phyloP scores from a whole-genome alignment of 345 rosid genomes.

The Rhizophora mangle region DNA sequence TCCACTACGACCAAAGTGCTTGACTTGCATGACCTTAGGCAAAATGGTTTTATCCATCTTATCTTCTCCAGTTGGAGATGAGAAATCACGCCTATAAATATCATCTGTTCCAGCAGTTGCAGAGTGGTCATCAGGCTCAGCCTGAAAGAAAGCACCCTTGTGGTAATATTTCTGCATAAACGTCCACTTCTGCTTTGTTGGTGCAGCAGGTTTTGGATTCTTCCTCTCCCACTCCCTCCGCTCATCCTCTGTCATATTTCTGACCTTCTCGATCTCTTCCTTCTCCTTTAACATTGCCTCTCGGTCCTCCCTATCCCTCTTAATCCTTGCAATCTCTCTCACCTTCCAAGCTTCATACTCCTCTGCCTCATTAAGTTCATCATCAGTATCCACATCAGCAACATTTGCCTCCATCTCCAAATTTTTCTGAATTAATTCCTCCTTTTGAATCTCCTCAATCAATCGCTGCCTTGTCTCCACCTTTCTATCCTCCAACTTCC shows the following conservation, averaged over 20 bases:
- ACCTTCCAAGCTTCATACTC: slow-evolving; percentile 79
- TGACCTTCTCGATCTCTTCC: slow-evolving; percentile 71
- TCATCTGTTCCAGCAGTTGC: slow-evolving; percentile 45
- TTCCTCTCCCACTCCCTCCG: slow-evolving; percentile 83
- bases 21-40: slow-evolving; percentile 79
- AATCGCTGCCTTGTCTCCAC: slow-evolving; percentile 61
- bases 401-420: slow-evolving; percentile 51
- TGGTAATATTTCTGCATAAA: slow-evolving; percentile 79
- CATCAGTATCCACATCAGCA: slow-evolving; percentile 79
- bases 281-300: slow-evolving; percentile 70
- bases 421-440: slow-evolving; percentile 59
- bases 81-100: slow-evolving; percentile 58
- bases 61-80: slow-evolving; percentile 80
- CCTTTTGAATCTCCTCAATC: slow-evolving; percentile 69
- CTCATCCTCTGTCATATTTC: slow-evolving; percentile 83
- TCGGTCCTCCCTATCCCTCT: slow-evolving; percentile 60
- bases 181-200: slow-evolving; percentile 64
- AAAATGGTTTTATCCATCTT: slow-evolving; percentile 67
- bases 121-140: slow-evolving; percentile 45
- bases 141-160: slow-evolving; percentile 76
- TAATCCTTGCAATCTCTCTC: slow-evolving; percentile 75
- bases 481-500: slow-evolving; percentile 54
- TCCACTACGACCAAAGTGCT: slow-evolving; percentile 83
- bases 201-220: slow-evolving; percentile 55
- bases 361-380: slow-evolving; percentile 71